These are phyloP conservation scores for Ceratocystis colombiana DNA, from an alignment of 2,329 filamentous ascomycete species.

Conservation along the genomic window DNA sequence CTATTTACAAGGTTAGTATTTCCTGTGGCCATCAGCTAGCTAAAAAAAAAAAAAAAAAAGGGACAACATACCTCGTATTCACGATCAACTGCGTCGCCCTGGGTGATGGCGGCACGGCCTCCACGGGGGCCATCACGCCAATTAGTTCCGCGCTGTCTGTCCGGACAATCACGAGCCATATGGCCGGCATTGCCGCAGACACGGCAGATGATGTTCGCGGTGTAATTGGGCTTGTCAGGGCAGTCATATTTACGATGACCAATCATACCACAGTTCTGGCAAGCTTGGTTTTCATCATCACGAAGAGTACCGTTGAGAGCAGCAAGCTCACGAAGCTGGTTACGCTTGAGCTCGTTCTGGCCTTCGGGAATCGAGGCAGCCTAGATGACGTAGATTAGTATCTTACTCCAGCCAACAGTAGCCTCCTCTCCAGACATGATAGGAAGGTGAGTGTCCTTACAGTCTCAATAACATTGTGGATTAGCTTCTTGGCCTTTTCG, in stretches of 20 bases:
- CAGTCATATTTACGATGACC: conserved; percentile 98
- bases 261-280: conserved; percentile 98
- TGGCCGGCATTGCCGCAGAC: conserved; percentile 96
- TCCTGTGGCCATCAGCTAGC: not conserved
- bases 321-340: conserved; percentile 93
- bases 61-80: conserved; percentile 79
- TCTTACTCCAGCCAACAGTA: too few relatives aligned
- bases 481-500: conserved; percentile 96
- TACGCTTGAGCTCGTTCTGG: conserved; percentile 97
- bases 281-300: conserved; percentile 98
- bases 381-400: conserved; percentile 38
- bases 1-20: conserved; percentile 43
- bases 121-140: conserved; percentile 61
- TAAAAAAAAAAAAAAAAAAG: not conserved
- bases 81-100: conserved; percentile 76
- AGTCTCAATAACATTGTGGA: conserved; percentile 98
- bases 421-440: not conserved
- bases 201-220: conserved; percentile 98
- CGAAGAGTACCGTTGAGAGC: conserved; percentile 97
- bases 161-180: conserved; percentile 96
- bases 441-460: conserved; percentile 46
- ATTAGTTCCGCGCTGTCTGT: conserved; percentile 78
- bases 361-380: conserved; percentile 97
- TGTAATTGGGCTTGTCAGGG: conserved; percentile 94
- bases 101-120: conserved; percentile 50